Percentiles rank a stretch among this genome's conserved stretches.
Evolutionary conservation across 2,329 filamentous ascomycete genomes (phyloP).

Genomic region (Colletotrichum shisoi): DNA sequence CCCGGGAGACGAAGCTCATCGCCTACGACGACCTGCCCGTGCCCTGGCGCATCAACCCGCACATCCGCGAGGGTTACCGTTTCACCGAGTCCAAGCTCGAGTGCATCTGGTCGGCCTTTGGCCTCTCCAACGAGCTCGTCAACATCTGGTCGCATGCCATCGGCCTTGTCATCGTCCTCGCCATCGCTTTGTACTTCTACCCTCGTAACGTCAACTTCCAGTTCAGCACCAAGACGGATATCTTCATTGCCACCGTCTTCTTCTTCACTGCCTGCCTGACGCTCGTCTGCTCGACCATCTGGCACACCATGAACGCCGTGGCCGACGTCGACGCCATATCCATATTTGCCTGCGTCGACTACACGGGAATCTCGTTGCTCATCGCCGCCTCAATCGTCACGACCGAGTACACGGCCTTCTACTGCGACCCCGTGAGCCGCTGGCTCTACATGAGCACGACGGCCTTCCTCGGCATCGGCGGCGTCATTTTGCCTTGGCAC

Average conservation of each 20-base stretch:
- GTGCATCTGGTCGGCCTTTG: slow-evolving; percentile 83
- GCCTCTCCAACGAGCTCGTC: slow-evolving; percentile 88
- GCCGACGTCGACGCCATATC: slow-evolving; percentile 89
- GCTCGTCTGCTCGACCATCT: slow-evolving; percentile 91
- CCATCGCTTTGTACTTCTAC: slow-evolving; percentile 95
- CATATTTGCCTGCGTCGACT: slow-evolving; percentile 96
- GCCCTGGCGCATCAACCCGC: slow-evolving; percentile 94
- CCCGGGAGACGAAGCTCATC: slow-evolving; percentile 82
- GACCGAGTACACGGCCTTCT: slow-evolving; percentile 98
- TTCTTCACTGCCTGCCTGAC: slow-evolving; percentile 97
- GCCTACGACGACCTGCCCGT: slow-evolving; percentile 88
- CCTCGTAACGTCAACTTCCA: slow-evolving; percentile 86
- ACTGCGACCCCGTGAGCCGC: slow-evolving; percentile 89
- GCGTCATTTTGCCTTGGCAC: slow-evolving; percentile 94
- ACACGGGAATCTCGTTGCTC: slow-evolving; percentile 94
- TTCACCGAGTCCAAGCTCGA: slow-evolving; percentile 92
- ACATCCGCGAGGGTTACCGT: slow-evolving; percentile 90
- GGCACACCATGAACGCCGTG: slow-evolving; percentile 99
- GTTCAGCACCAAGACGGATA: slow-evolving; percentile 83
- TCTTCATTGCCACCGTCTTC: slow-evolving; percentile 91
- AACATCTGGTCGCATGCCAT: slow-evolving; percentile 98
- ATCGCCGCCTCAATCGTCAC: slow-evolving; percentile 98
- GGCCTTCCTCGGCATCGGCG: slow-evolving; percentile 79
- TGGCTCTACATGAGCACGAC: slow-evolving; percentile 87
- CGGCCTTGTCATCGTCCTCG: slow-evolving; percentile 84